phyloP scores from a whole-genome alignment of 257 asterid genomes.

The Forsythia suspensa region DNA sequence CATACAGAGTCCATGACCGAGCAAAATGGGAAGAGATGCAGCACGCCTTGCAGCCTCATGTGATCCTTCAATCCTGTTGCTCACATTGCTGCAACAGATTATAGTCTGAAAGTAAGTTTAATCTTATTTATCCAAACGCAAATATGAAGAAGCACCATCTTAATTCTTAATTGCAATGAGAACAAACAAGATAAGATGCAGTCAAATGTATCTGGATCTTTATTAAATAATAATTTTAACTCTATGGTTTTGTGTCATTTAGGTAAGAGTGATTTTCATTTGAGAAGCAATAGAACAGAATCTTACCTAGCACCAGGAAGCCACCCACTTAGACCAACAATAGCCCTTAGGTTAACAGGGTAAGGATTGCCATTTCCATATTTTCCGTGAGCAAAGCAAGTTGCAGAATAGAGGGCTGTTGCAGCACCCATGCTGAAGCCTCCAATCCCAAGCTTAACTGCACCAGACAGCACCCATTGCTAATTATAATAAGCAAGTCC shows the following conservation, averaged over 20 bases:
- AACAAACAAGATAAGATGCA: background rate
- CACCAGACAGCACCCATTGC: conserved; percentile 6
- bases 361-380: conserved; percentile 82
- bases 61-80: conserved; percentile 81
- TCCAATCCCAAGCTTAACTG: conserved; percentile 94
- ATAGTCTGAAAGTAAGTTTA: background rate
- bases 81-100: conserved; percentile 54
- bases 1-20: conserved; percentile 89
- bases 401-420: conserved; percentile 82
- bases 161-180: background rate
- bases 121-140: background rate
- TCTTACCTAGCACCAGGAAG: conserved; percentile 89
- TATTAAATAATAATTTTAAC: background rate
- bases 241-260: background rate
- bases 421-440: conserved; percentile 99
- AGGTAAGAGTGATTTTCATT: background rate
- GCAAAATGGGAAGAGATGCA: conserved; percentile 83
- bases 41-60: conserved; percentile 87
- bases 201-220: background rate
- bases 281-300: conserved; percentile 14
- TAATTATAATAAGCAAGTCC: conserved; percentile 1
- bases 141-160: background rate
- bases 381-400: conserved; percentile 85
- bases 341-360: conserved; percentile 68
- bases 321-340: conserved; percentile 94